phyloP scores from a whole-genome alignment of 164 flowering plant species.

The Akebia trifoliata region DNA sequence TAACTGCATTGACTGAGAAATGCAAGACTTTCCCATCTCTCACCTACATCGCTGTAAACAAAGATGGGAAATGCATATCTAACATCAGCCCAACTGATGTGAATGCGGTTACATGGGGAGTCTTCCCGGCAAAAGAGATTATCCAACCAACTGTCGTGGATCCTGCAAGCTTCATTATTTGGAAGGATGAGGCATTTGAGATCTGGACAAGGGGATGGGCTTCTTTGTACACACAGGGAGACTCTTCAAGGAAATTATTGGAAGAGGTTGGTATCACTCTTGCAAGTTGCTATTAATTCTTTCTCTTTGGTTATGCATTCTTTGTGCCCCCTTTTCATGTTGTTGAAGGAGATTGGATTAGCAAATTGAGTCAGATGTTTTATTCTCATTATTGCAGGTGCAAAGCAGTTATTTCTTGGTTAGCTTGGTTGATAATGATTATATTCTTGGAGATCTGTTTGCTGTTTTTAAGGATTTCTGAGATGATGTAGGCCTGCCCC shows the following conservation, averaged over 20 bases:
- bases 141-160: constrained; percentile 92
- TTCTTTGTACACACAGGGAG: constrained; percentile 57
- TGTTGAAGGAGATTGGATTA: background rate
- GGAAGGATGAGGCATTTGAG: constrained; percentile 98
- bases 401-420: constrained; percentile 71
- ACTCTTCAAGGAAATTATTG: constrained; percentile 62
- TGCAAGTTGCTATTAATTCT: background rate
- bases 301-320: no score
- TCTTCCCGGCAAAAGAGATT: constrained; percentile 85
- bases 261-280: constrained; percentile 52
- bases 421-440: constrained; percentile 88
- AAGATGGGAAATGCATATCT: constrained; percentile 50
- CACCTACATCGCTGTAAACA: constrained; percentile 80
- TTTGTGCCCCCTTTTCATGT: background rate
- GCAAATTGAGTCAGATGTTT: background rate
- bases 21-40: constrained; percentile 54
- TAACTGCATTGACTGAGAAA: constrained; percentile 60
- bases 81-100: constrained; percentile 44
- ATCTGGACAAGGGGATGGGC: constrained; percentile 88
- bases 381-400: constrained; percentile 41
- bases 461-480: constrained; percentile 57
- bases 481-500: constrained; percentile 4
- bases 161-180: constrained; percentile 75
- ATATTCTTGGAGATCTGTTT: constrained; percentile 67
- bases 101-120: constrained; percentile 98